Conservation (phyloP, 805 yeast species). For the Yarrowia deformans region DNA sequence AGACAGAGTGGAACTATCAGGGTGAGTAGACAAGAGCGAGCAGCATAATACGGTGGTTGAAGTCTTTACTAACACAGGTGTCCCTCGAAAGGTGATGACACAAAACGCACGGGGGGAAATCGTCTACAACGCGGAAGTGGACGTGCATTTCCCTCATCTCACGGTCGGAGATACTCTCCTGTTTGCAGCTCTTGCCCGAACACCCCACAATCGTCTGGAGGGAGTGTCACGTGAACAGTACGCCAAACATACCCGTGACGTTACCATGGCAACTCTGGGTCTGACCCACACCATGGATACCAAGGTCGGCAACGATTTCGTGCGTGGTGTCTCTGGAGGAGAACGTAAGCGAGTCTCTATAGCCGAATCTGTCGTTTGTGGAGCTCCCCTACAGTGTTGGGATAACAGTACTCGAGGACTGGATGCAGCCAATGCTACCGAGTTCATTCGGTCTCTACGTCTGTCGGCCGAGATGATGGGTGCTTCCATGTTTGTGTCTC, state of each 20-base stretch:
- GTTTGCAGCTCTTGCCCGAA: constrained; percentile 65
- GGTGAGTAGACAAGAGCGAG: background rate
- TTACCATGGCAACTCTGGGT: constrained; percentile 61
- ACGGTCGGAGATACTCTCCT: constrained; percentile 70
- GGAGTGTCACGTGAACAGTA: constrained; percentile 62
- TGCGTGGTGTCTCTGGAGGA: constrained; percentile 77
- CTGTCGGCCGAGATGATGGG: constrained; percentile 63
- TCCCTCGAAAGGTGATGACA: constrained; percentile 60
- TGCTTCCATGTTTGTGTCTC: constrained; percentile 65
- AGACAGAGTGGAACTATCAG: constrained; percentile 58
- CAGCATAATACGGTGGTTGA: too few species aligned
- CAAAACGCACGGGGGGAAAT: constrained; percentile 71
- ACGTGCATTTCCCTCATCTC: constrained; percentile 70
- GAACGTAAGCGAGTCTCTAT: constrained; percentile 74
- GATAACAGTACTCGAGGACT: constrained; percentile 78
- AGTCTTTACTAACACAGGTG: constrained; percentile 26
- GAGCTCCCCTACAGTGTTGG: constrained; percentile 65
- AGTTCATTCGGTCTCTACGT: constrained; percentile 66
- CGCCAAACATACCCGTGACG: constrained; percentile 62
- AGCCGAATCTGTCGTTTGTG: constrained; percentile 59
- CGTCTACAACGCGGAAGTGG: constrained; percentile 73
- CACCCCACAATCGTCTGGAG: constrained; percentile 66
- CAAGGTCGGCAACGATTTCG: constrained; percentile 69
- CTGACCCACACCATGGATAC: constrained; percentile 63
- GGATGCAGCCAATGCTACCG: constrained; percentile 76